Evolutionary conservation across 2,329 filamentous ascomycete genomes (phyloP).

Genomic region (Fusarium xylarioides): DNA sequence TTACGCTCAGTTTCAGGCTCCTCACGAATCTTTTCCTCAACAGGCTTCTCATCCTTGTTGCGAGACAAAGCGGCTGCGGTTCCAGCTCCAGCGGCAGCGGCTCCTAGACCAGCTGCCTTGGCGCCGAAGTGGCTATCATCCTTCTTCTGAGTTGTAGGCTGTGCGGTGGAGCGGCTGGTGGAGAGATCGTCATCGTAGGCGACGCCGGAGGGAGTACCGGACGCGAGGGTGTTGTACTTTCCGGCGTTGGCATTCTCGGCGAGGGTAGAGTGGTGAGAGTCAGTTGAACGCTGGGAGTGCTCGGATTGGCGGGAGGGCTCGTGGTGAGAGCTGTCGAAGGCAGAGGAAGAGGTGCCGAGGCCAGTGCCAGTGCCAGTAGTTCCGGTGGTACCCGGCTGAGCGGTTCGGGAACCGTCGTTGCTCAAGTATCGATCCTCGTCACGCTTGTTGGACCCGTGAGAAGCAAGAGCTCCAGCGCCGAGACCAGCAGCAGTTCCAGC

Average conservation of each 20-base stretch:
- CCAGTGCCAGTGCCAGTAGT: not conserved
- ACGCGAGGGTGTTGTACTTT: conserved; percentile 34
- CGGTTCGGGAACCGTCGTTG: not conserved
- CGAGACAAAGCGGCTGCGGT: not conserved
- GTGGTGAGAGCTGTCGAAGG: not conserved
- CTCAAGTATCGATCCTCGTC: not conserved
- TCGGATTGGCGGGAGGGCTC: not conserved
- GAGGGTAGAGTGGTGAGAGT: not conserved
- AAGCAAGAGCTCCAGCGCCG: conserved; percentile 15
- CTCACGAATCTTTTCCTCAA: not conserved
- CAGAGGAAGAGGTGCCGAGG: not conserved
- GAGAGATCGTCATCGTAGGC: not conserved
- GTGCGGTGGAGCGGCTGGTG: not conserved
- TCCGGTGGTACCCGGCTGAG: not conserved
- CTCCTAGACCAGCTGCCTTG: not conserved
- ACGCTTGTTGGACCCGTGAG: not conserved
- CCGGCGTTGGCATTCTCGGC: conserved; percentile 26
- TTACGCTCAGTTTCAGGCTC: not conserved
- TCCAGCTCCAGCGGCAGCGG: not conserved
- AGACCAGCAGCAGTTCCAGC: conserved; percentile 16
- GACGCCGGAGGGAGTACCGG: conserved; percentile 31
- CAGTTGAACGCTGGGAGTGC: not conserved
- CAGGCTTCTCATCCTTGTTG: not conserved
- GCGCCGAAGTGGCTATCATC: not conserved
- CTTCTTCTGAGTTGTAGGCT: not conserved